Conservation (phyloP, 202 grass and related monocot genomes). For the Elaeis oleifera region DNA sequence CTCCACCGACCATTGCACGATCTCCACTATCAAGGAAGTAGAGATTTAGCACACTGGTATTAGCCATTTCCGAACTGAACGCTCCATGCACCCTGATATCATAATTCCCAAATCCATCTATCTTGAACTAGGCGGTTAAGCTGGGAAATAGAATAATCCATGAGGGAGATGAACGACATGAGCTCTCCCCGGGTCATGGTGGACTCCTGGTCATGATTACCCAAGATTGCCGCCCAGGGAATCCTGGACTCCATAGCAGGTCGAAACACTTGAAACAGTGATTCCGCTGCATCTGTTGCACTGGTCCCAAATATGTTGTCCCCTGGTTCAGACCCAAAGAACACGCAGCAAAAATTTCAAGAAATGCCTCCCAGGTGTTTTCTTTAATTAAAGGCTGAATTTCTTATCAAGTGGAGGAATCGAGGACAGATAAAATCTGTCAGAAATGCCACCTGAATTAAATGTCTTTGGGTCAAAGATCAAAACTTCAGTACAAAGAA, state of each 20-base stretch:
- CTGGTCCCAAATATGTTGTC: constrained; percentile 96
- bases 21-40: constrained; percentile 89
- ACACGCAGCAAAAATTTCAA: not conserved
- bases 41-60: constrained; percentile 79
- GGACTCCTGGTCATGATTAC: constrained; percentile 91
- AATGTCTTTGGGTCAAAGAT: too few species aligned
- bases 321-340: constrained; percentile 46
- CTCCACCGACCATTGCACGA: constrained; percentile 52
- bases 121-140: constrained; percentile 59
- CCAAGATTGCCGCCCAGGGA: constrained; percentile 86
- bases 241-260: constrained; percentile 56
- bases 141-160: constrained; percentile 93
- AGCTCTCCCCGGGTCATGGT: constrained; percentile 81
- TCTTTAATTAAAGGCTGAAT: too few species aligned
- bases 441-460: too few species aligned
- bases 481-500: too few species aligned
- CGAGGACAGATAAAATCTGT: too few species aligned
- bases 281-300: constrained; percentile 85
- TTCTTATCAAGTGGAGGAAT: too few species aligned
- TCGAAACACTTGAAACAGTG: constrained; percentile 61
- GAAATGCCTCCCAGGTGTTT: not conserved
- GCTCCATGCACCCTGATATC: constrained; percentile 62
- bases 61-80: constrained; percentile 54
- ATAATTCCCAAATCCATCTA: constrained; percentile 89
- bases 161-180: constrained; percentile 75